Percentiles rank a stretch among this genome's conserved stretches.
These are phyloP conservation scores for Pyronema omphalodes DNA, from an alignment of 495 filamentous ascomycete genomes.

Conservation along the genomic window DNA sequence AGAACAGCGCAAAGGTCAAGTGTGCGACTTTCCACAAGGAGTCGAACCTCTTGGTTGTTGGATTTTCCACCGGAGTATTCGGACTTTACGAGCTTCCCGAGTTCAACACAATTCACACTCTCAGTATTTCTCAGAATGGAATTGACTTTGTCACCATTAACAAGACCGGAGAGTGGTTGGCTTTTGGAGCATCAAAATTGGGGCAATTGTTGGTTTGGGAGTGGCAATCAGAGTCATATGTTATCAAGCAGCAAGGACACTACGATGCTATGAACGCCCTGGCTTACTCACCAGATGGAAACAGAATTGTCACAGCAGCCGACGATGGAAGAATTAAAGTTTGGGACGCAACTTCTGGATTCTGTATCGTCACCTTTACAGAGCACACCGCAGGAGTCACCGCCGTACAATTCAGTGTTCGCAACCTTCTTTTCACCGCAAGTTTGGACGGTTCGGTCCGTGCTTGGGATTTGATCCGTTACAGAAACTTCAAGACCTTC, in stretches of 20 bases:
- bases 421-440: constrained; percentile 84
- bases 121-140: constrained; percentile 84
- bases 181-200: constrained; percentile 89
- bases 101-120: constrained; percentile 81
- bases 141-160: constrained; percentile 89
- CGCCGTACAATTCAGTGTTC: constrained; percentile 85
- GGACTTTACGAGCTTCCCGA: constrained; percentile 90
- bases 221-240: constrained; percentile 99
- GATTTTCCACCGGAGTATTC: constrained; percentile 88
- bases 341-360: constrained; percentile 90
- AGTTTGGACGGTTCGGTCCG: constrained; percentile 83
- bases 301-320: constrained; percentile 75
- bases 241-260: constrained; percentile 93
- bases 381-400: constrained; percentile 91
- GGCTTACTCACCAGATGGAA: constrained; percentile 82
- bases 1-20: constrained; percentile 68
- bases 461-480: constrained; percentile 92
- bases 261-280: constrained; percentile 92
- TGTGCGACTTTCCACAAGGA: constrained; percentile 72
- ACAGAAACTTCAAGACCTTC: constrained; percentile 92
- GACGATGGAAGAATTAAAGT: constrained; percentile 98
- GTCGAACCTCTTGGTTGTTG: constrained; percentile 76
- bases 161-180: constrained; percentile 87
- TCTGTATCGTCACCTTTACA: constrained; percentile 94
- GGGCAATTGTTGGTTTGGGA: constrained; percentile 96